A percentile compares a stretch with the other conserved stretches of the same genome.
Evolutionary conservation across 768 basidiomycete species (phyloP).

Genomic region (Kwoniella dejecticola): DNA sequence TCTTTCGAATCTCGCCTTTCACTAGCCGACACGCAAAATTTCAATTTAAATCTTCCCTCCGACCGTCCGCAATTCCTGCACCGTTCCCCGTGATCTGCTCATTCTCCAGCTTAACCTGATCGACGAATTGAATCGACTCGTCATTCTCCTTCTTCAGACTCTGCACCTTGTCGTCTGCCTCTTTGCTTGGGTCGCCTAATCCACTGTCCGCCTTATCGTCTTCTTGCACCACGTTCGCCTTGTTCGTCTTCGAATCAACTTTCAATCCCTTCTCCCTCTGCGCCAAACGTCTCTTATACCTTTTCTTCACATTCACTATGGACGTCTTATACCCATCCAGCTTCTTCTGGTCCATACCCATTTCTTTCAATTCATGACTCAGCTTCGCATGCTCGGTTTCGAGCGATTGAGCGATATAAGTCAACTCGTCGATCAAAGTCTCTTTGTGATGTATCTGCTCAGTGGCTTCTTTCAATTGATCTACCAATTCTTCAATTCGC

Average conservation of each 20-base stretch:
- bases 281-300: neutral
- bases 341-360: neutral
- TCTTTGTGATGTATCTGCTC: neutral
- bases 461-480: neutral
- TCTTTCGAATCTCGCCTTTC: too few relatives aligned
- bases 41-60: too few relatives aligned
- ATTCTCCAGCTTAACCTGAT: neutral
- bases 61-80: too few relatives aligned
- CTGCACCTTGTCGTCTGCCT: neutral
- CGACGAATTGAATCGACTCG: neutral
- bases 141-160: constrained; percentile 7
- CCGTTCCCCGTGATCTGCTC: neutral
- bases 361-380: neutral
- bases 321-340: neutral
- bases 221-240: neutral
- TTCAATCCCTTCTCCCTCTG: neutral
- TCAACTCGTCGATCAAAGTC: neutral
- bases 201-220: neutral
- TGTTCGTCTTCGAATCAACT: constrained; percentile 3
- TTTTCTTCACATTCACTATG: constrained; percentile 1
- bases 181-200: neutral
- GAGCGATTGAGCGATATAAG: neutral
- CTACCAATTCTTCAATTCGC: too few relatives aligned
- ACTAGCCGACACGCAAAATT: too few relatives aligned
- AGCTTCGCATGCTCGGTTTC: neutral